Evolutionary conservation across 2,329 filamentous ascomycete species (phyloP), one percentile per base, ranked within the genome.

Genomic region (Colletotrichum truncatum): DNA sequence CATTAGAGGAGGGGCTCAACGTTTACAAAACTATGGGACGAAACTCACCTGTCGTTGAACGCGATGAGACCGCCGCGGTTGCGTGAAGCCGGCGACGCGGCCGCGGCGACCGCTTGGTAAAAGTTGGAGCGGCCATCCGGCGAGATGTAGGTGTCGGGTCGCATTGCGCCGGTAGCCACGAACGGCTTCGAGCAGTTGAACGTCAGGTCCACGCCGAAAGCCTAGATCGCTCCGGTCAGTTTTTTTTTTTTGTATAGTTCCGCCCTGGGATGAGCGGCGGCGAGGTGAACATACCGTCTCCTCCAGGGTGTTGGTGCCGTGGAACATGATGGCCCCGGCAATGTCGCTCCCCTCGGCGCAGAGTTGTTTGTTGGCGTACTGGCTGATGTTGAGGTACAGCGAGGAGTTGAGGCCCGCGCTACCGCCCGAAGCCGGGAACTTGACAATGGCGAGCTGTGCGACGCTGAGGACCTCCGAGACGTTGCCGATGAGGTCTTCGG

Each of bases 271-370:
- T n/a, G n/a, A n/a, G n/a, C n/a, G n/a, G n/a, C n/a, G n/a, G n/a
- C n/a, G n/a, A n/a, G n/a, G n/a, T 16, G 1, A 38, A 51, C 66
- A 55, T 21, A 70, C 74, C 1, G 84, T 85, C 71, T 87, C 85
- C 68, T 87, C 85, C 4, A 88, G 75, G 0, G 82, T 86, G 67
- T 88, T 86, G 3, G 85, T 88, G n/a, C 86, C 85, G 68, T 78
- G 75, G 28, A 74, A 70, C 73, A 74, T 73, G 64, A 75, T 66
- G 8, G 70, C 75, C 16, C 70, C 74, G 18, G 59, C 71, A 49
- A 74, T 72, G 38, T 78, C 74, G 2, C 73, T 76, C 16, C 56
- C 69, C 23, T 70, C 45, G n/a, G 69, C 63, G 60, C 75, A 77
- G 4, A 78, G 68, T 14, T 74, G 73, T 6, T 55, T 60, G 58